A percentile compares a stretch with the other conserved stretches of the same genome.
These are phyloP conservation scores for Lathyrus oleraceus DNA, from an alignment of 306 rosid species.

Conservation along the genomic window DNA sequence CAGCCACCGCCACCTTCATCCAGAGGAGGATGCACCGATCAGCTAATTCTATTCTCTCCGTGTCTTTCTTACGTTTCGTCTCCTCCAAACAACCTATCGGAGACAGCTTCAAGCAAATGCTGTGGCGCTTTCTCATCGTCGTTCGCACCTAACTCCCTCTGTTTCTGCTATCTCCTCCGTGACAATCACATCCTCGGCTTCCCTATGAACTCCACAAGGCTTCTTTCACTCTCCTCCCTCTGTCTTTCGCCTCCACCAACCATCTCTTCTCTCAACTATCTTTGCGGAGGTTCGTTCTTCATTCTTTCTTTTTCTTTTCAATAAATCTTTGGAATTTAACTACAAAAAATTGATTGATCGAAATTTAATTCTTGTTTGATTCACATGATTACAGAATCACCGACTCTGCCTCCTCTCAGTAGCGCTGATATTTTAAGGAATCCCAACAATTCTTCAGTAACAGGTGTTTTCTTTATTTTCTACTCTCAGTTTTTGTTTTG, in stretches of 20 bases:
- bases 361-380: not conserved
- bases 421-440: constrained; percentile 36
- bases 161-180: constrained; percentile 63
- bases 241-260: constrained; percentile 43
- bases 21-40: constrained; percentile 38
- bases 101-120: constrained; percentile 49
- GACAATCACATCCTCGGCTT: constrained; percentile 64
- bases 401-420: constrained; percentile 55
- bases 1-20: not conserved
- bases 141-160: constrained; percentile 32
- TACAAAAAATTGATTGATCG: not conserved
- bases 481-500: not conserved
- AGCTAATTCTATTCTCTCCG: constrained; percentile 56
- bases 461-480: not conserved
- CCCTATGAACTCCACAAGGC: constrained; percentile 53
- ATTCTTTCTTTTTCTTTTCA: not conserved
- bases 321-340: not conserved
- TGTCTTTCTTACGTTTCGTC: constrained; percentile 63
- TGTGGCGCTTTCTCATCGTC: constrained; percentile 49
- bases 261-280: constrained; percentile 23
- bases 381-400: constrained; percentile 35
- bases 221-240: constrained; percentile 59
- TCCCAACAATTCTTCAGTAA: constrained; percentile 28
- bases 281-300: constrained; percentile 56
- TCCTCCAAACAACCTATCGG: constrained; percentile 70